Percentiles rank a stretch among this genome's conserved stretches.
Conservation (phyloP, 805 yeast genomes). For the Metschnikowia santaceciliae region DNA sequence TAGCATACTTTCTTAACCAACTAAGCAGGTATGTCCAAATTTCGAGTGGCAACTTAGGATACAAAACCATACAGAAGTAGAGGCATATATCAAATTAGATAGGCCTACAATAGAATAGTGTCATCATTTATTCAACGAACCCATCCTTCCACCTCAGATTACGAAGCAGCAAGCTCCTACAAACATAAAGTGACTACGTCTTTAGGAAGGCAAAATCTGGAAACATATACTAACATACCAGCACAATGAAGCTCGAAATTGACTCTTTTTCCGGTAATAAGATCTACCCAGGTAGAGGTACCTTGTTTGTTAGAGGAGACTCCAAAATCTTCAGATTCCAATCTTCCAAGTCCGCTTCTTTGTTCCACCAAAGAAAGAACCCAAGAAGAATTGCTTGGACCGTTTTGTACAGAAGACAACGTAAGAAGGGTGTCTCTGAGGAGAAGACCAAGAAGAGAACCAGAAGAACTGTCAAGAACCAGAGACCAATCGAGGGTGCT, state of each 20-base stretch:
- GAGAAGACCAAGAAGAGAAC: slow-evolving; percentile 96
- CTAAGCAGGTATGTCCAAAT: slow-evolving; percentile 18
- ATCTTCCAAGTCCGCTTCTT: slow-evolving; percentile 94
- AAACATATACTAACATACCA: slow-evolving; percentile 30
- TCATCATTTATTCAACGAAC: background rate
- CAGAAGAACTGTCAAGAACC: slow-evolving; percentile 96
- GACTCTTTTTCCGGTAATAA: slow-evolving; percentile 99
- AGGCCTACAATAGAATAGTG: background rate
- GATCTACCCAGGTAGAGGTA: slow-evolving; percentile 99
- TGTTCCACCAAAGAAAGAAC: slow-evolving; percentile 99
- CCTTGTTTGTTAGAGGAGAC: slow-evolving; percentile 98
- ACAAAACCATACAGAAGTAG: background rate
- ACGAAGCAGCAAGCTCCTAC: background rate
- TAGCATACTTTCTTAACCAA: slow-evolving; percentile 14
- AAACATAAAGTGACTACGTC: background rate
- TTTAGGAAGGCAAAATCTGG: background rate
- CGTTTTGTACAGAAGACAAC: slow-evolving; percentile 98
- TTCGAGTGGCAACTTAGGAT: background rate
- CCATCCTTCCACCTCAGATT: background rate
- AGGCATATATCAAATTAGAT: background rate
- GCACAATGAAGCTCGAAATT: slow-evolving; percentile 96
- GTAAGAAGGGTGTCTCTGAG: slow-evolving; percentile 99
- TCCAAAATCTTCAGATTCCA: slow-evolving; percentile 99
- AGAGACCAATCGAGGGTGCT: slow-evolving; percentile 99
- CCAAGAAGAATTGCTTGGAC: slow-evolving; percentile 99